phyloP scores from a whole-genome alignment of 2,329 filamentous ascomycete genomes.

The Kalaharituber pfeilii region DNA sequence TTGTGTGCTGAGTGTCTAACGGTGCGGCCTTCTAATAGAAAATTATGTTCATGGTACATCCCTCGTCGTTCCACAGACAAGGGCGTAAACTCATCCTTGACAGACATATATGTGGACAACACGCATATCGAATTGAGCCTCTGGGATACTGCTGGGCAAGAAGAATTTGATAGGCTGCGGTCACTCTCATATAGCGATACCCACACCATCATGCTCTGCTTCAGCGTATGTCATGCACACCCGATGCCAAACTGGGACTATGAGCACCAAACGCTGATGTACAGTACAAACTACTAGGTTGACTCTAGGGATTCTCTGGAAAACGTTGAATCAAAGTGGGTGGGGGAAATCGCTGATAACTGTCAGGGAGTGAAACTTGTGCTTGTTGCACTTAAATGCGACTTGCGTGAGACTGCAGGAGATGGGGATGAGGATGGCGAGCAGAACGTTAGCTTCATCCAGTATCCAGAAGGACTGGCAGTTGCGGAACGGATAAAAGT shows the following conservation, averaged over 20 bases:
- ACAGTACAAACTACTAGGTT: conserved; percentile 35
- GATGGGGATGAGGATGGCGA: conserved; percentile 42
- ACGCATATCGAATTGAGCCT: conserved; percentile 93
- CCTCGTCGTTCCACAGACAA: not conserved
- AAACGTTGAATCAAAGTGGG: conserved; percentile 98
- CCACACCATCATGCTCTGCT: conserved; percentile 97
- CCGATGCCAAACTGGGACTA: not conserved
- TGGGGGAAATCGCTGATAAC: conserved; percentile 93
- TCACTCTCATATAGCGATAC: conserved; percentile 96
- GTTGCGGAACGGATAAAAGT: conserved; percentile 23
- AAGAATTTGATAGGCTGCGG: conserved; percentile 93
- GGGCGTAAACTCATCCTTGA: not conserved
- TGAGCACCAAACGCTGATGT: not conserved
- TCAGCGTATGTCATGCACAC: conserved; percentile 42
- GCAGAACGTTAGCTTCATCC: conserved; percentile 32
- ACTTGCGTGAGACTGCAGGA: conserved; percentile 60
- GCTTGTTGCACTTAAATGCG: conserved; percentile 89
- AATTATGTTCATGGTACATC: conserved; percentile 83
- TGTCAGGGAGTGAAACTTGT: conserved; percentile 91
- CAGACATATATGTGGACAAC: conserved; percentile 95
- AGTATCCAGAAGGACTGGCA: conserved; percentile 21
- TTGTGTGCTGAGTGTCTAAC: conserved; percentile 5
- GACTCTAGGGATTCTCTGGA: conserved; percentile 93
- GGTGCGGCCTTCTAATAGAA: conserved; percentile 37
- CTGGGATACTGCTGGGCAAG: conserved; percentile 96